Evolutionary conservation across 352 stramenopile genomes (phyloP).

Genomic region (Globisporangium yorkense): DNA sequence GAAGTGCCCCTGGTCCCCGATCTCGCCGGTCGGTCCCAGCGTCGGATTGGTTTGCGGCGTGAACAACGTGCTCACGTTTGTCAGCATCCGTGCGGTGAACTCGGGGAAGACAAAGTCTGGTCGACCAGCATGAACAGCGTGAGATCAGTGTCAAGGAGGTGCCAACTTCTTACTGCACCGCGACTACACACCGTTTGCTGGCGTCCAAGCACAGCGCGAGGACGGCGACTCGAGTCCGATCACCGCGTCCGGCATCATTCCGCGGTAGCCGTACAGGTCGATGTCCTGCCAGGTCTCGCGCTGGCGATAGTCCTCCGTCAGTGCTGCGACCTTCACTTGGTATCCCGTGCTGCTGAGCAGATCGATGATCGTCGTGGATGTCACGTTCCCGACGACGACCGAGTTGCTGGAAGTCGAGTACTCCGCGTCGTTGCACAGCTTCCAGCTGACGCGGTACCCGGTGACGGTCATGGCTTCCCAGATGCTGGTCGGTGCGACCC

Average conservation of each 20-base stretch:
- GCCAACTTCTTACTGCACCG: too few relatives aligned
- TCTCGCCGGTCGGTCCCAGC: constrained; percentile 74
- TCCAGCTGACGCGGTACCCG: constrained; percentile 72
- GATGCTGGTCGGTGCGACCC: constrained; percentile 45
- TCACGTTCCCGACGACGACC: constrained; percentile 85
- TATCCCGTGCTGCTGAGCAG: constrained; percentile 60
- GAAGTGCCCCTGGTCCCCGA: constrained; percentile 88
- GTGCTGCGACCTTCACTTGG: constrained; percentile 65
- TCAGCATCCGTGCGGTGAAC: constrained; percentile 69
- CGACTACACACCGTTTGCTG: constrained; percentile 26
- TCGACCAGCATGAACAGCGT: not conserved
- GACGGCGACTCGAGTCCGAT: constrained; percentile 35
- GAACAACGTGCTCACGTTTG: constrained; percentile 53
- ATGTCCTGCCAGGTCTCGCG: constrained; percentile 45
- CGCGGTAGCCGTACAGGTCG: constrained; percentile 84
- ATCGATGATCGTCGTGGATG: constrained; percentile 82
- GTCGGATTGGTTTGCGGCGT: constrained; percentile 37
- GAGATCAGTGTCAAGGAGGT: too few relatives aligned
- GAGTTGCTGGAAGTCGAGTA: constrained; percentile 21
- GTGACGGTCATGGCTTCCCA: constrained; percentile 81
- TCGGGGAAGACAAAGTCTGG: constrained; percentile 72
- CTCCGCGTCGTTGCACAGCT: constrained; percentile 21
- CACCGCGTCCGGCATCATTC: constrained; percentile 39
- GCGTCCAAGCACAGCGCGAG: constrained; percentile 46
- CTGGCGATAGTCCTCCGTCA: constrained; percentile 69